A percentile compares a stretch with the other conserved stretches of the same genome.
These are phyloP conservation scores for Pestalotiopsis sp. DNA, from an alignment of 2,329 filamentous ascomycete species.

Conservation along the genomic window DNA sequence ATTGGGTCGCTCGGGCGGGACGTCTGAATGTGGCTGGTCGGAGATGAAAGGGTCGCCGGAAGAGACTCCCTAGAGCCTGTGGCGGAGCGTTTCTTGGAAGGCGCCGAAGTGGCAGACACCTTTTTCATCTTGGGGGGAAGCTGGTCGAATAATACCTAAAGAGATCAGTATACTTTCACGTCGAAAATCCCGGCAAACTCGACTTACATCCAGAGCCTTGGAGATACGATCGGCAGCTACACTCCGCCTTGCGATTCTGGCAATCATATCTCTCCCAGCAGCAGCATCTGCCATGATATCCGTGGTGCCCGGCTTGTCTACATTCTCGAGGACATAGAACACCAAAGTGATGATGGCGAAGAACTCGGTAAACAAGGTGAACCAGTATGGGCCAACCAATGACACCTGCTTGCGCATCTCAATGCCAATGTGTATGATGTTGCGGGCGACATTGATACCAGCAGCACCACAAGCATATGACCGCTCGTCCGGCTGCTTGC, in stretches of 20 bases:
- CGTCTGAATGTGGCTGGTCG: constrained; percentile 25
- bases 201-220: constrained; percentile 69
- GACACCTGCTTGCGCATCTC: constrained; percentile 75
- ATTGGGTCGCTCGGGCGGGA: not conserved
- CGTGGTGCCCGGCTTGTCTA: constrained; percentile 69
- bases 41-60: constrained; percentile 26
- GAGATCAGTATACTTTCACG: constrained; percentile 11
- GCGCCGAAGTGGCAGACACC: constrained; percentile 36
- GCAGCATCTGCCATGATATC: constrained; percentile 85
- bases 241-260: constrained; percentile 77
- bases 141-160: constrained; percentile 77
- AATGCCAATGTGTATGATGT: constrained; percentile 78
- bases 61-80: constrained; percentile 40
- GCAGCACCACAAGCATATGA: constrained; percentile 73
- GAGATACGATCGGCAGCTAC: constrained; percentile 88
- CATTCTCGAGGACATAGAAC: constrained; percentile 80
- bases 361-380: constrained; percentile 81
- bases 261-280: constrained; percentile 80
- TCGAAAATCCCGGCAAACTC: constrained; percentile 9
- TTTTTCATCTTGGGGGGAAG: constrained; percentile 71
- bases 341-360: constrained; percentile 78
- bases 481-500: constrained; percentile 67
- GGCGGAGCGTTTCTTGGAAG: constrained; percentile 58
- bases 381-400: constrained; percentile 84
- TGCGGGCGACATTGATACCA: constrained; percentile 62